Evolutionary conservation across 2,329 filamentous ascomycete genomes (phyloP).

Genomic region (Talaromyces atroroseus): DNA sequence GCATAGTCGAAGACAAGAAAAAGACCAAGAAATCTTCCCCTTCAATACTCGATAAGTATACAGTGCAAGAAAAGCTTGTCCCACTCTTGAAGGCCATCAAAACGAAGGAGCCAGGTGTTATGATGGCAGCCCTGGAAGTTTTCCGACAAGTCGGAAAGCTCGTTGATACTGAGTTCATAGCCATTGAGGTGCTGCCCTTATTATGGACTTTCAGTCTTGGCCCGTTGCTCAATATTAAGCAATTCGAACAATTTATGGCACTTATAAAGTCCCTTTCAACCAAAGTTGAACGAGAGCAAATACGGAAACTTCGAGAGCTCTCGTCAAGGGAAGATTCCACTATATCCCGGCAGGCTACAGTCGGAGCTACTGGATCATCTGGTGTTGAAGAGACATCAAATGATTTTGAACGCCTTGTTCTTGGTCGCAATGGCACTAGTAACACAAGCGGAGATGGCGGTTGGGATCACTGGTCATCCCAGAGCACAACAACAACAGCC

Average conservation of each 20-base stretch:
- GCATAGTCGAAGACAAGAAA: slow-evolving; percentile 48
- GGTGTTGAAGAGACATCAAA: slow-evolving; percentile 54
- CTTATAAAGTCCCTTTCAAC: slow-evolving; percentile 75
- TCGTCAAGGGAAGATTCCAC: slow-evolving; percentile 53
- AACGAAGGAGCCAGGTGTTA: slow-evolving; percentile 95
- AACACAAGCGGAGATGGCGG: slow-evolving; percentile 25
- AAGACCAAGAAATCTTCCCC: slow-evolving; percentile 61
- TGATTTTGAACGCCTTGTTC: slow-evolving; percentile 86
- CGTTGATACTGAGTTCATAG: slow-evolving; percentile 85
- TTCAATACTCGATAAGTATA: slow-evolving; percentile 90
- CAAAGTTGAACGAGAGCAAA: slow-evolving; percentile 83
- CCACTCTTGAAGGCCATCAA: slow-evolving; percentile 89
- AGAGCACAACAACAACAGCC: slow-evolving; percentile 24
- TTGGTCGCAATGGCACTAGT: slow-evolving; percentile 56
- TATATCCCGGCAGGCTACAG: slow-evolving; percentile 33
- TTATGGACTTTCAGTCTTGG: slow-evolving; percentile 90
- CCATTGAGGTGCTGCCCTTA: slow-evolving; percentile 81
- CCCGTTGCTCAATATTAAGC: slow-evolving; percentile 76
- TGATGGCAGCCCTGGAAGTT: slow-evolving; percentile 85
- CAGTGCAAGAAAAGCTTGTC: slow-evolving; percentile 94
- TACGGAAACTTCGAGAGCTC: slow-evolving; percentile 79
- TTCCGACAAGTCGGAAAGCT: slow-evolving; percentile 75
- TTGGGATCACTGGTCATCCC: slow-evolving; percentile 29
- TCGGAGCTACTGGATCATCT: slow-evolving; percentile 33
- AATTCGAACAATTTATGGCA: slow-evolving; percentile 86